These are phyloP conservation scores for Crithidia bombi DNA, from an alignment of 208 protist species.

Conservation along the genomic window DNA sequence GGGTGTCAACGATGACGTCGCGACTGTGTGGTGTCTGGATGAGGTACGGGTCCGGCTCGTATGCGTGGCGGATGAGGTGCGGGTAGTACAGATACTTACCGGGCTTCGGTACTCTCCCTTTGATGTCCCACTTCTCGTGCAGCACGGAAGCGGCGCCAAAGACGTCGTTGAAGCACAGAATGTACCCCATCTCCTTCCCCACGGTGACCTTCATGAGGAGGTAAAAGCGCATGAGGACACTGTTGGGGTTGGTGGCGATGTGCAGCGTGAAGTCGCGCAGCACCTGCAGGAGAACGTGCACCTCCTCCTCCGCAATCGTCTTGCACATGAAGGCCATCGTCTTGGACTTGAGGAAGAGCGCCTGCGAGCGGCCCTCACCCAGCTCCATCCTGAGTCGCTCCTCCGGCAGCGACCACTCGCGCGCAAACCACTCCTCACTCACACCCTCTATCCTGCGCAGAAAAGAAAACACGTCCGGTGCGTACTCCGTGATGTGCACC, in stretches of 20 bases:
- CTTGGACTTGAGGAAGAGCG: conserved; percentile 83
- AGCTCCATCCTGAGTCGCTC: conserved; percentile 64
- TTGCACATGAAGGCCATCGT: conserved; percentile 84
- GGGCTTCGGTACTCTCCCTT: conserved; percentile 84
- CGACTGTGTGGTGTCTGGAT: conserved; percentile 33
- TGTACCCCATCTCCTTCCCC: conserved; percentile 57
- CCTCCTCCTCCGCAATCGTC: conserved; percentile 79
- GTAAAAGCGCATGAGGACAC: conserved; percentile 83
- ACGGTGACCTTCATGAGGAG: conserved; percentile 68
- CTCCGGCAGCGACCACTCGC: conserved; percentile 76
- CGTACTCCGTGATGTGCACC: conserved; percentile 75
- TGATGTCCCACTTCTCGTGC: conserved; percentile 90
- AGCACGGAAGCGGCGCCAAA: conserved; percentile 57
- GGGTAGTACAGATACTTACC: conserved; percentile 75
- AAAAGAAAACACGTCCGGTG: conserved; percentile 72
- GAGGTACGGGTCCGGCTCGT: conserved; percentile 57
- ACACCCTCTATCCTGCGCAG: conserved; percentile 62
- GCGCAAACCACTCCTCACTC: conserved; percentile 50
- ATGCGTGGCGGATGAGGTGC: conserved; percentile 52
- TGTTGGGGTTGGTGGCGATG: conserved; percentile 48
- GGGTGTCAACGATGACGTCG: conserved; percentile 9
- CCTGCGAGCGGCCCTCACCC: conserved; percentile 82
- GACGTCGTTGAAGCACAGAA: conserved; percentile 83
- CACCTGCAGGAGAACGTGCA: conserved; percentile 59
- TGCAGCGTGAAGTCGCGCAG: conserved; percentile 61